A percentile compares a stretch with the other conserved stretches of the same genome.
phyloP scores from a whole-genome alignment of 2,329 filamentous ascomycete genomes.

The Aspergillus sp. region DNA sequence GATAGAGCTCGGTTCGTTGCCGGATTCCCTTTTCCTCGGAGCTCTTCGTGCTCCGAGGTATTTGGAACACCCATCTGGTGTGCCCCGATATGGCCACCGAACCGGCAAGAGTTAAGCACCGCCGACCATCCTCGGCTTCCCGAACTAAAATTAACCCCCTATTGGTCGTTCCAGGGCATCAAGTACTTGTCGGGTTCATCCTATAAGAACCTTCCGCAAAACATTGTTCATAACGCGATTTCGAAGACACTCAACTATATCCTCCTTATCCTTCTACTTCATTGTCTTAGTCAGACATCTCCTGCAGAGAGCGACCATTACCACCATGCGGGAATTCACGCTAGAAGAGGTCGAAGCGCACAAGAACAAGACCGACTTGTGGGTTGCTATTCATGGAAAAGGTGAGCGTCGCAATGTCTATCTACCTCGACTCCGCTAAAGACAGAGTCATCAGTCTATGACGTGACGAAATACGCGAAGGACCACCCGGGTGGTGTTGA shows the following conservation, averaged over 20 bases:
- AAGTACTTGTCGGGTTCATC: too few relatives aligned
- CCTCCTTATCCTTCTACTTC: neutral
- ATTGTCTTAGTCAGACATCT: neutral
- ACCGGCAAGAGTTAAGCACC: too few relatives aligned
- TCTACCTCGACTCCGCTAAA: neutral
- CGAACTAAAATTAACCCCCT: too few relatives aligned
- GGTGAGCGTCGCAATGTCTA: slow-evolving; percentile 32
- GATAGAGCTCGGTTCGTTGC: too few relatives aligned
- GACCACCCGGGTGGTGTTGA: slow-evolving; percentile 55
- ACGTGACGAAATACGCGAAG: slow-evolving; percentile 55
- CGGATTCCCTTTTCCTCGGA: too few relatives aligned
- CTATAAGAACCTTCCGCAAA: too few relatives aligned
- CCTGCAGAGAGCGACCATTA: neutral
- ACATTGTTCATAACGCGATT: neutral
- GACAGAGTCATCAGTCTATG: slow-evolving; percentile 47
- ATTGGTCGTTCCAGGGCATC: too few relatives aligned
- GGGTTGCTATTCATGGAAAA: slow-evolving; percentile 57
- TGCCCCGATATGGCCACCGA: too few relatives aligned
- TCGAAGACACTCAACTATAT: too few relatives aligned
- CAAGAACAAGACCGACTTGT: slow-evolving; percentile 48
- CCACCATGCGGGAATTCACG: slow-evolving; percentile 19
- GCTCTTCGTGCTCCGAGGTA: too few relatives aligned
- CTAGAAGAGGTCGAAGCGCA: slow-evolving; percentile 47
- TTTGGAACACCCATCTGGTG: too few relatives aligned
- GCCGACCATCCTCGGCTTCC: too few relatives aligned